These are phyloP conservation scores for Plenodomus biglobosus DNA, from an alignment of 2,329 filamentous ascomycete species.

Conservation along the genomic window DNA sequence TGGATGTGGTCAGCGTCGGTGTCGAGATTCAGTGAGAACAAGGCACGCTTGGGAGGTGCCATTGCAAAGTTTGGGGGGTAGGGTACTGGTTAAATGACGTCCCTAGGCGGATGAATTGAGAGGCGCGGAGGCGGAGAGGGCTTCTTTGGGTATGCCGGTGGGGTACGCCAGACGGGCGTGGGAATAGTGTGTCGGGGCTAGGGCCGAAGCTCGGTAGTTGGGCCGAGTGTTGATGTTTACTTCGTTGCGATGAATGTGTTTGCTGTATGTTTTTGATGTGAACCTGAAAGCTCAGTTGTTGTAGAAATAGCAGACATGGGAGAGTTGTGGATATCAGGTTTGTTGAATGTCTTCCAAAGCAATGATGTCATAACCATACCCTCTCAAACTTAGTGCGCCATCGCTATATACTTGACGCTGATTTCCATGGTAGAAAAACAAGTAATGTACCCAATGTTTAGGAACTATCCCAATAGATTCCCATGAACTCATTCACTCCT, in stretches of 20 bases:
- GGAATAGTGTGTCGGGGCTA: background rate
- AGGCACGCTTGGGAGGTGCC: constrained; percentile 33
- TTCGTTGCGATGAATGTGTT: background rate
- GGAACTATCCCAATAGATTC: background rate
- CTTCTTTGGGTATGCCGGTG: background rate
- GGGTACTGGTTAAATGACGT: constrained; percentile 1
- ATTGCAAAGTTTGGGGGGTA: constrained; percentile 10
- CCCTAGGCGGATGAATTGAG: constrained; percentile 3
- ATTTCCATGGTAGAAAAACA: background rate
- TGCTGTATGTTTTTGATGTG: background rate
- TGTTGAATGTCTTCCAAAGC: background rate
- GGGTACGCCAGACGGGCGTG: background rate
- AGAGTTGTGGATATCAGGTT: background rate
- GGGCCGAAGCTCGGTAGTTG: background rate
- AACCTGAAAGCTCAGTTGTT: background rate
- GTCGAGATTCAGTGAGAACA: constrained; percentile 45
- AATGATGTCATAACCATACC: background rate
- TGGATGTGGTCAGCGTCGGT: constrained; percentile 45
- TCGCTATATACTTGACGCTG: background rate
- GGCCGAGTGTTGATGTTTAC: background rate
- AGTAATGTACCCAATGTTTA: background rate
- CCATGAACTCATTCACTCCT: background rate
- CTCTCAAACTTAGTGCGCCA: background rate
- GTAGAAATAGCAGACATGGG: background rate
- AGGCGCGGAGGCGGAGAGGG: constrained; percentile 1